Evolutionary conservation across 768 basidiomycete species (phyloP), one percentile per base, ranked within the genome.

Genomic region (Fistulinella prunicolor): DNA sequence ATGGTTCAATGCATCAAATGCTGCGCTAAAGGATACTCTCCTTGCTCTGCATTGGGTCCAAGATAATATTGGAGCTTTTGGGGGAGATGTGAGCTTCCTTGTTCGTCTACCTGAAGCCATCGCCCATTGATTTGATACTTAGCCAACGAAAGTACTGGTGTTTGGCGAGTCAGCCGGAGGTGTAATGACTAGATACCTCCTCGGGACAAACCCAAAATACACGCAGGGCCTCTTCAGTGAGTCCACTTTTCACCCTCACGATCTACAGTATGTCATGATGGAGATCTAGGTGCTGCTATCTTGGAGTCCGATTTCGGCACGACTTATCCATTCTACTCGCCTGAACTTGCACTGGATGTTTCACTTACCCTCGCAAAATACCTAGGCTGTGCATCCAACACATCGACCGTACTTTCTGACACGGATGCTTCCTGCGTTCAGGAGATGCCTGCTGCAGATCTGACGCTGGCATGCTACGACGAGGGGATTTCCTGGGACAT

Each of bases 1-100:
- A 4, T 56, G 36, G 54, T 56, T 47, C 36, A 56, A 46, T 24
- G 49, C 48, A 26, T 39, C 44, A 10, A 56, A 57, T 13, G 42
- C 50, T 7, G 53, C 43, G 5, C 42, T 70, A 23, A 60, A 63
- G 28, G 70, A 70, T 39, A 53, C 63, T 24, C 35, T 57, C 6
- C 38, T 58, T 12, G 70, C 68, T 12, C 52, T 71, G 4, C 44
- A 67, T 38, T 70, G 68, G 70, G 53, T 73, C 0, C 63, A 64
- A 30, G 20, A 54, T 0, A 57, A 72, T 47, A 69, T 73, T 14
- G 50, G 12, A 6, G 45, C 54, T 13, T 71, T 72, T 37, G 69
- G 71, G 6, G 72, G 72, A 2, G 65, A 73, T 47, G 45, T 38
- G 35, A 16, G 38, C n/a, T n/a, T n/a, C 22, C 23, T 21, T 13